Evolutionary conservation across 495 filamentous ascomycete genomes (phyloP), one percentile per base, ranked within the genome.

Genomic region (Parmelia sp.): DNA sequence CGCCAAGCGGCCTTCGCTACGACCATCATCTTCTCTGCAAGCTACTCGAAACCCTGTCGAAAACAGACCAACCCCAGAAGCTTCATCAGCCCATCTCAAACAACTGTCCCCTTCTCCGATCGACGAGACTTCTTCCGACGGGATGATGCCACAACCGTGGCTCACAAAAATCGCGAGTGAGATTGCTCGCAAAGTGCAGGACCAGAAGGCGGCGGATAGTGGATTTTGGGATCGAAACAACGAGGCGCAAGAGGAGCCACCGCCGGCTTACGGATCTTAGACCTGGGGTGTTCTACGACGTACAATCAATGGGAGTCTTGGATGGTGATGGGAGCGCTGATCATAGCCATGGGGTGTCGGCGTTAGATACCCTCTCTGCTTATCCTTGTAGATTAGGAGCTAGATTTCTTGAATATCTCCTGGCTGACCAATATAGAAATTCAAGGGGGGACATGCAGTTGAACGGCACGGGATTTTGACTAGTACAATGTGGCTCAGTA

Each of bases 141-240:
- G 85, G 23, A 85, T 91, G 23, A 76, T 96, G 37, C 89, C 96
- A 67, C 88, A 92, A 72, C 88, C 89, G 0, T 92, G 92, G 84
- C 87, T 97, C 68, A 88, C 88, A 78, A 91, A 92, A 77, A 89
- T 98, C 75, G 92, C 93, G 9, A 84, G 84, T 55, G 93, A 98
- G 75, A 92, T 97, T 55, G 91, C 91, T 47, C 82, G 88, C 68
- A 88, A 89, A 35, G 88, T 93, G 66, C 86, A 91, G 62, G 90
- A 96, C 58, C 83, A 91, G 70, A 86, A 86, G 68, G 68, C 72
- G 35, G 64, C 67, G 57, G 79, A 82, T 71, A 76, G 82, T 71
- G 65, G 68, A 17, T 71, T 74, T 76, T 68, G 78, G 80, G 64
- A 78, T 79, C 63, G 72, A 66, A 78, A 74, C 35, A 77, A 75